These are phyloP conservation scores for Metroxylon sagu DNA, from an alignment of 176 grass and related monocot genomes.

Conservation along the genomic window DNA sequence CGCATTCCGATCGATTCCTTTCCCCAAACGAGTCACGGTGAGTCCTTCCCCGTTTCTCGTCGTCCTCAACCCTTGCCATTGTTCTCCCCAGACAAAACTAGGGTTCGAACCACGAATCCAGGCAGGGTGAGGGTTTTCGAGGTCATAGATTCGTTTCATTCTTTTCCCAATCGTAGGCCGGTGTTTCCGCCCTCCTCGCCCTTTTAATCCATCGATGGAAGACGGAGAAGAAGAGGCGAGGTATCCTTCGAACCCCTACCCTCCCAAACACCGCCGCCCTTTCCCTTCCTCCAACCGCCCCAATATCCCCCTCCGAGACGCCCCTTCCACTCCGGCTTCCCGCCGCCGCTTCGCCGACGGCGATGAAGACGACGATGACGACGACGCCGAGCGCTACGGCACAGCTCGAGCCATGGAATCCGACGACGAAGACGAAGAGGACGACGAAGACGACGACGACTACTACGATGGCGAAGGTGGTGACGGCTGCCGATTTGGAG, in stretches of 20 bases:
- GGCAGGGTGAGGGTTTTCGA: no score
- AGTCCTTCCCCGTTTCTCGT: no score
- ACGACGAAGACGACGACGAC: neutral
- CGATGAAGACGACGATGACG: neutral
- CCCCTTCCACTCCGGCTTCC: neutral
- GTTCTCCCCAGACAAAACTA: no score
- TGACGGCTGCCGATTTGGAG: neutral
- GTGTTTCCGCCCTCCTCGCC: conserved; percentile 1
- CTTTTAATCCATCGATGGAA: conserved; percentile 18
- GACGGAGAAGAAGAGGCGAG: conserved; percentile 17
- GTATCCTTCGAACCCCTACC: conserved; percentile 15
- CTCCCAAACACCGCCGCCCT: conserved; percentile 1
- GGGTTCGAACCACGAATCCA: no score
- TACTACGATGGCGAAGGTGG: neutral
- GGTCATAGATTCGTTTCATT: no score
- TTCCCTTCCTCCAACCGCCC: conserved; percentile 17
- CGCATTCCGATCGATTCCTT: no score
- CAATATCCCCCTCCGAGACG: conserved; percentile 18
- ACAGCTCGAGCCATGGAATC: neutral
- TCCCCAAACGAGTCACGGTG: no score
- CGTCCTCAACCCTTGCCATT: no score
- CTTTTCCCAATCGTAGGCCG: no score
- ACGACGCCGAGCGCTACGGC: neutral
- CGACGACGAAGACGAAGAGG: neutral
- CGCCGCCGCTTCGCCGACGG: neutral